Conservation (phyloP, 2,329 filamentous ascomycete species). For the Neonectria faginata region DNA sequence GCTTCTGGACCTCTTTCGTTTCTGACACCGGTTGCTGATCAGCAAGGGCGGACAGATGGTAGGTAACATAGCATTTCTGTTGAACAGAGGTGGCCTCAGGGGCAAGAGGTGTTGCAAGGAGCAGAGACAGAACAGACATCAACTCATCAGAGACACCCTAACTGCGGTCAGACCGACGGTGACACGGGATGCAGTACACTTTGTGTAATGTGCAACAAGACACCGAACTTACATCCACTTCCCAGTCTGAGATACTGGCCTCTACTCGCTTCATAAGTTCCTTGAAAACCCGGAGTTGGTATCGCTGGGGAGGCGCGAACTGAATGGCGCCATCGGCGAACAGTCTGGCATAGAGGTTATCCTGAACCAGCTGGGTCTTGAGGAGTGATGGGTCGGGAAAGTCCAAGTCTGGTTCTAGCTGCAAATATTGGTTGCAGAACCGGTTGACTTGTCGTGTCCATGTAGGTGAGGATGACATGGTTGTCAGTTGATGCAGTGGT, state of each 20-base stretch:
- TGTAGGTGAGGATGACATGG: conserved; percentile 31
- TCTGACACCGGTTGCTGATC: conserved; percentile 22
- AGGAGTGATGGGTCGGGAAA: conserved; percentile 72
- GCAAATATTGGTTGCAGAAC: conserved; percentile 82
- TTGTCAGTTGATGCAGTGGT: background rate
- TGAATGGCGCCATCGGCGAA: conserved; percentile 70
- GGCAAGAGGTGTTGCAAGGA: conserved; percentile 73
- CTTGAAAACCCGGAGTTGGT: conserved; percentile 80
- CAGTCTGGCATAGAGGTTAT: conserved; percentile 72
- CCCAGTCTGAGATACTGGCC: conserved; percentile 80
- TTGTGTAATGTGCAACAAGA: background rate
- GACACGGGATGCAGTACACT: background rate
- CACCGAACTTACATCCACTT: conserved; percentile 79
- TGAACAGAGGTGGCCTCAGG: conserved; percentile 75
- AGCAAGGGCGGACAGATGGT: conserved; percentile 60
- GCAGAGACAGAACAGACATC: conserved; percentile 73
- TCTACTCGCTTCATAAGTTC: conserved; percentile 78
- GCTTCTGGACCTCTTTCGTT: background rate
- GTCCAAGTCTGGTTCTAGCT: conserved; percentile 74
- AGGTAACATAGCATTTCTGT: conserved; percentile 80
- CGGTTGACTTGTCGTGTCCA: conserved; percentile 53
- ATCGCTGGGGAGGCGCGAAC: conserved; percentile 74
- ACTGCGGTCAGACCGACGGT: conserved; percentile 40
- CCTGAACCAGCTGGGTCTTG: conserved; percentile 71
- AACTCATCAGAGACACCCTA: conserved; percentile 88